Percentiles rank a stretch among this genome's conserved stretches.
These are phyloP conservation scores for Arbutus unedo DNA, from an alignment of 148 eudicot genomes.

Conservation along the genomic window DNA sequence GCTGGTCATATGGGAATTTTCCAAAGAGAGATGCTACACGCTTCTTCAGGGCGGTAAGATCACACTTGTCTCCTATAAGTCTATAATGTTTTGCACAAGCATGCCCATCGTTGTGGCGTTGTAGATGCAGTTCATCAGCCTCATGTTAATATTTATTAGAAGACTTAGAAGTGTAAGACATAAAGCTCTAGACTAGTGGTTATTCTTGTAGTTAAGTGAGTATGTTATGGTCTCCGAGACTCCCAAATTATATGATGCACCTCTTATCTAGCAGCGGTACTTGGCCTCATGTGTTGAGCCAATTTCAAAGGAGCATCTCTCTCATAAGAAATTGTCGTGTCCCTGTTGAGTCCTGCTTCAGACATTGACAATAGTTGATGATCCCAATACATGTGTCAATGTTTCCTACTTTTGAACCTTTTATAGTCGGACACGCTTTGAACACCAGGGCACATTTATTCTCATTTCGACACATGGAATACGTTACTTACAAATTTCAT, in stretches of 20 bases:
- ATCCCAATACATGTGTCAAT: not conserved
- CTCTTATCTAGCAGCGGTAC: not conserved
- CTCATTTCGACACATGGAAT: not conserved
- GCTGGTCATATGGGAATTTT: slow-evolving; percentile 52
- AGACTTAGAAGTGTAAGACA: not conserved
- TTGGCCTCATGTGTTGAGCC: slow-evolving; percentile 4
- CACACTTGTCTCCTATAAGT: not conserved
- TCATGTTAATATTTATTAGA: not conserved
- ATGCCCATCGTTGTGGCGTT: not conserved
- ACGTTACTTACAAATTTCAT: not conserved
- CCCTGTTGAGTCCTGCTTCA: not conserved
- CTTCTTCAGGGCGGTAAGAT: slow-evolving; percentile 78
- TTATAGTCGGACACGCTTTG: not conserved
- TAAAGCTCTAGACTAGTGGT: not conserved
- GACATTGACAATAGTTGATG: not conserved
- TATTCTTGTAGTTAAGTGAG: not conserved
- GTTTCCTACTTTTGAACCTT: not conserved
- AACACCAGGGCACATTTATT: not conserved
- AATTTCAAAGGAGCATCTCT: not conserved
- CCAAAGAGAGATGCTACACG: slow-evolving; percentile 97
- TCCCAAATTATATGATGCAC: not conserved
- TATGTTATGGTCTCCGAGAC: not conserved
- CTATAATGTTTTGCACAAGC: not conserved
- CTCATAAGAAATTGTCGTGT: not conserved
- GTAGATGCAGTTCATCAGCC: not conserved